Evolutionary conservation across 176 grass and related monocot genomes (phyloP), one percentile per base, ranked within the genome.

Genomic region (Otatea glauca): DNA sequence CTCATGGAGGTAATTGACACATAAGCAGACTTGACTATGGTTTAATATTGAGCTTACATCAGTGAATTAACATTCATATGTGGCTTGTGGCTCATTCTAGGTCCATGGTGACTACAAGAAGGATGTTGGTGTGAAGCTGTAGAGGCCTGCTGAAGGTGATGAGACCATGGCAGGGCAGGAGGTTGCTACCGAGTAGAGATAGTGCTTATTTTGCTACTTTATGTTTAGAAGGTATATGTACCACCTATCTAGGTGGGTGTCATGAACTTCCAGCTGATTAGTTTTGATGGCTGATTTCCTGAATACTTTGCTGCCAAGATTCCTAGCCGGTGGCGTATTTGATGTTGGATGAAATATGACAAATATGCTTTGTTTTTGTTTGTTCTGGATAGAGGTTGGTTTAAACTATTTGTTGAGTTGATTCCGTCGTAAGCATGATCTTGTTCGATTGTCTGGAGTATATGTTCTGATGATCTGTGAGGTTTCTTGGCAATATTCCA

Each of bases 101-200:
- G 95, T 97, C 0, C 95, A 97, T 13, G 92, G 90, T 5, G 95
- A 97, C 32, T 97, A 94, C 32, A 97, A 97, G 60, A 92, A 94
- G 53, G 95, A 97, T 70, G 56, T 94, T 12, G 95, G 95, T n/a
- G 72, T 88, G 1, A 97, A 97, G 67, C 16, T 97, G 1, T 92
- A 97, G 7, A 97, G 95, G 84, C 95, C 92, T 20, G 88, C 86
- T 0, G 92, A 97, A 34, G 94, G 89, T 72, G 92, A 85, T 1
- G 86, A 89, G 4, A 77, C 83, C 20, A 74, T 92, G 67, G 75
- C 76, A 3, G 88, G 78, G 4, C 68, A 85, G 65, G 92, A 92
- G 76, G 84, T 89, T 83, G 75, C 89, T 61, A 88, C 81, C 0
- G 87, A 90, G 49, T 94, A 91, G 59, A 78, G 0, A 48, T 63